Base-by-base conservation (phyloP, 306 rosid species). In the Clitoria ternatea region DNA sequence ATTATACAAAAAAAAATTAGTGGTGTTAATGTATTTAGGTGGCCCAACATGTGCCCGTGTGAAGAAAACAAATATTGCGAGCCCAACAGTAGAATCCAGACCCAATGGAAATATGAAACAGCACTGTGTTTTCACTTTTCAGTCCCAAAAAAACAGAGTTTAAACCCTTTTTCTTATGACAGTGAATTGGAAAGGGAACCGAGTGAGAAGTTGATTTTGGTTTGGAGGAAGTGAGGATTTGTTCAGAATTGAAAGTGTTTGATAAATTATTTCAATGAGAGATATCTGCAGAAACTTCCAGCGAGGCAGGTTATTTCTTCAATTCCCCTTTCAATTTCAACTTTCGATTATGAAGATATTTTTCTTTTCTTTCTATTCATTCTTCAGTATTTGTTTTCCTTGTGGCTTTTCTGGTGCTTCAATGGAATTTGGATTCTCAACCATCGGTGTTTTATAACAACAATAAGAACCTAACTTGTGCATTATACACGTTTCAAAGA, bases 261-360 rank as follows among this genome's bases (percentile, higher is more conserved):
- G 4, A 12, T 17, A 5, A 6, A 10, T 13, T 15, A 18, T 22
- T 47, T 35, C 52, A 49, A 73, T 74, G 79, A 29, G 9, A 40
- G 66, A 54, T 0, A 0, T 74, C 32, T 77, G 81, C 13, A 45
- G 72, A 62, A 70, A 77, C 36, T 77, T 77, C 44, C 81, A 70
- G 81, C 77, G 77, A 50, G 81, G 81, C 72, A 70, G 81, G 81
- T 77, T 1, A 49, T 48, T 76, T 56, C 10, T 65, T 30, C 6
- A 17, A 4, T 63, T 64, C 15, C 40, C 0, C 2, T 30, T 66
- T 48, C 61, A 47, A 32, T 30, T 66, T 48, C 61, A 47, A 32
- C 17, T 12, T 48, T 13, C 3, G 27, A 44, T 10, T 4, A 19
- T 32, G 18, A 13, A 13, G 42, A 9, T 36, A 8, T 24, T 60